Evolutionary conservation across 2,329 filamentous ascomycete species (phyloP).

Genomic region (Trichoderma gracile): DNA sequence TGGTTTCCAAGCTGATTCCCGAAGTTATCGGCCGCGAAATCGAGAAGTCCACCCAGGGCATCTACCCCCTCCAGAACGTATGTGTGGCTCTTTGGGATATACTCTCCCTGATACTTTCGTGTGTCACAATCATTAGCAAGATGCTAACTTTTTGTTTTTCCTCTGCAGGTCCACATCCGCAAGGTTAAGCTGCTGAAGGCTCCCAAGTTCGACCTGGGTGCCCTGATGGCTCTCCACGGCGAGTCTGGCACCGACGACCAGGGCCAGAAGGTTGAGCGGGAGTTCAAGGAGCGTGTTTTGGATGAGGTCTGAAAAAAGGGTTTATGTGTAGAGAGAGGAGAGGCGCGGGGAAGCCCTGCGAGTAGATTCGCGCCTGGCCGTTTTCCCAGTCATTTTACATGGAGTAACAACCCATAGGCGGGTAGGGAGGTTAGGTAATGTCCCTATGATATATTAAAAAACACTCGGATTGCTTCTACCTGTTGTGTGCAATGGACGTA

Average conservation of each 20-base stretch:
- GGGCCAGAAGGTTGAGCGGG: constrained; percentile 97
- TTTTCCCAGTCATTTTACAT: constrained; percentile 48
- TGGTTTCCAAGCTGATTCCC: constrained; percentile 97
- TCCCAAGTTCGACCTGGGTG: constrained; percentile 98
- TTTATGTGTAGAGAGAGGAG: constrained; percentile 35
- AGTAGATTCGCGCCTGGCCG: constrained; percentile 41
- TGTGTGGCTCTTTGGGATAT: constrained; percentile 37
- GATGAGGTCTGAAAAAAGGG: constrained; percentile 76
- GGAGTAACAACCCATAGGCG: constrained; percentile 47
- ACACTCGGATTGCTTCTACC: constrained; percentile 33
- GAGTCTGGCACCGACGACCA: constrained; percentile 95
- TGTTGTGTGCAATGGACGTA: background rate
- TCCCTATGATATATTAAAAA: constrained; percentile 43
- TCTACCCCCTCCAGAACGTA: constrained; percentile 99
- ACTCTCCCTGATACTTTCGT: background rate
- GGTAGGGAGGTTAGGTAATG: constrained; percentile 42
- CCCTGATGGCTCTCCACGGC: constrained; percentile 93
- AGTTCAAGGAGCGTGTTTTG: constrained; percentile 98
- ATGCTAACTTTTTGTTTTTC: constrained; percentile 30
- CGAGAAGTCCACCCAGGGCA: constrained; percentile 98
- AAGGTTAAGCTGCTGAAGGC: constrained; percentile 99
- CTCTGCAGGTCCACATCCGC: constrained; percentile 88
- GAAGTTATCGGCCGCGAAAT: constrained; percentile 99
- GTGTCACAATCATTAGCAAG: background rate
- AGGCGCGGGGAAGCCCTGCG: constrained; percentile 37